Evolutionary conservation across 805 yeast genomes (phyloP), one percentile per base, ranked within the genome.

Genomic region (Candida broadrunensis): DNA sequence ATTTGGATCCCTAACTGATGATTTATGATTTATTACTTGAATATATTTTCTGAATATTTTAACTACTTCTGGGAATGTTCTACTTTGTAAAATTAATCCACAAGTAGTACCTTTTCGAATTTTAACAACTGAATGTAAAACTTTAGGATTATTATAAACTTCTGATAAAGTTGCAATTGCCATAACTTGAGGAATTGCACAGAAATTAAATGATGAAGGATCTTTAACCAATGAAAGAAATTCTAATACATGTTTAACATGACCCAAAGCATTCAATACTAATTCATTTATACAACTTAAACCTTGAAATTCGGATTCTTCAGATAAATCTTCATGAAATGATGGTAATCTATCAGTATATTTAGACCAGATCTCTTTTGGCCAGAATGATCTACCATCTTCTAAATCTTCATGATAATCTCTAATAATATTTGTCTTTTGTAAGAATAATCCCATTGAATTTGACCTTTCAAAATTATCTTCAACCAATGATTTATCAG

Each of bases 151-250:
- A 58, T 85, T 81, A 75, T 85, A 90, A 25, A 93, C 85, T 38
- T 83, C 71, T 17, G 91, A 88, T 52, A 93, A 74, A 1, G 98
- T 88, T 13, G 99, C 97, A 61, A 93, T 85, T 27, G 98, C 97
- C 99, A 93, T 93, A 15, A 91, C 97, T 68, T 93, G 99, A 15
- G 99, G 99, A 58, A 93, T 93, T 9, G 97, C 88, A 70, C 97
- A 90, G 71, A 93, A 93, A 52, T 82, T 85, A 72, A 88, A 93
- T 37, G 83, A 67, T 1, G 96, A 80, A 45, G 84, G 86, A 58
- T 93, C 99, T 44, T 77, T 76, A 37, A 93, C 77, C 46, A 81
- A 71, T 14, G 91, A 77, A 42, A 93, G 72, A 60, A 86, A 93
- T 38, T 76, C 75, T 52, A 93, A 73, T 23, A 81, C 85, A 55